phyloP scores from a whole-genome alignment of 2,329 filamentous ascomycete genomes.

The Laburnicola sp. region DNA sequence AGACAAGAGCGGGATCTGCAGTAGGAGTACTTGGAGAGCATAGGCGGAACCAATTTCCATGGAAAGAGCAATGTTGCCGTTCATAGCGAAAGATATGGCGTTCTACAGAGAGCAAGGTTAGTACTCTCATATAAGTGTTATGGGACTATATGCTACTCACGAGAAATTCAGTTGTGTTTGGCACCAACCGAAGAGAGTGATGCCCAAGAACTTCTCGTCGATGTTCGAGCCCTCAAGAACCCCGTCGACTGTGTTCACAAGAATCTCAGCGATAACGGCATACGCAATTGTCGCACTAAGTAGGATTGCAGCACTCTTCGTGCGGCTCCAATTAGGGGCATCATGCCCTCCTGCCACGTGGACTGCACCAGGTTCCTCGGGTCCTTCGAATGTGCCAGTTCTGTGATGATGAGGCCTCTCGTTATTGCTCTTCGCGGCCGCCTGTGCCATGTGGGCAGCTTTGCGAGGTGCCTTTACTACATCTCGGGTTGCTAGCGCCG shows the following conservation, averaged over 20 bases:
- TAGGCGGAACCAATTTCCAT: constrained; percentile 99
- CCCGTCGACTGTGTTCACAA: constrained; percentile 97
- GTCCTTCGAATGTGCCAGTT: constrained; percentile 46
- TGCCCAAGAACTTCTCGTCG: constrained; percentile 95
- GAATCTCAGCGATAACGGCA: constrained; percentile 94
- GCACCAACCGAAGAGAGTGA: constrained; percentile 93
- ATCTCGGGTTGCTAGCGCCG: constrained; percentile 82
- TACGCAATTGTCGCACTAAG: constrained; percentile 88
- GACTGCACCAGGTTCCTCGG: constrained; percentile 53
- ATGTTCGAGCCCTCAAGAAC: constrained; percentile 87
- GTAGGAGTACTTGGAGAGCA: constrained; percentile 89
- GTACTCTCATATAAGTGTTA: not conserved
- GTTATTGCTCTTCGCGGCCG: constrained; percentile 39
- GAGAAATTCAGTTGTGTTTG: constrained; percentile 97
- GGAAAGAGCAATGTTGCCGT: constrained; percentile 95
- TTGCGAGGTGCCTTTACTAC: constrained; percentile 60
- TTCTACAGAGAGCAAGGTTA: constrained; percentile 61
- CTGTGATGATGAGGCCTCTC: constrained; percentile 46
- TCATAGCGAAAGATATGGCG: constrained; percentile 99
- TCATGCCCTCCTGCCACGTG: constrained; percentile 71
- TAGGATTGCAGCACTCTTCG: constrained; percentile 86
- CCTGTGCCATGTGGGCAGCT: constrained; percentile 48
- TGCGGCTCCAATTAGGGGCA: constrained; percentile 96
- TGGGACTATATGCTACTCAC: constrained; percentile 57
- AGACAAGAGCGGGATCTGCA: constrained; percentile 93